phyloP scores from a whole-genome alignment of 805 yeast species.

The Saccharomycopsis guyanensis region DNA sequence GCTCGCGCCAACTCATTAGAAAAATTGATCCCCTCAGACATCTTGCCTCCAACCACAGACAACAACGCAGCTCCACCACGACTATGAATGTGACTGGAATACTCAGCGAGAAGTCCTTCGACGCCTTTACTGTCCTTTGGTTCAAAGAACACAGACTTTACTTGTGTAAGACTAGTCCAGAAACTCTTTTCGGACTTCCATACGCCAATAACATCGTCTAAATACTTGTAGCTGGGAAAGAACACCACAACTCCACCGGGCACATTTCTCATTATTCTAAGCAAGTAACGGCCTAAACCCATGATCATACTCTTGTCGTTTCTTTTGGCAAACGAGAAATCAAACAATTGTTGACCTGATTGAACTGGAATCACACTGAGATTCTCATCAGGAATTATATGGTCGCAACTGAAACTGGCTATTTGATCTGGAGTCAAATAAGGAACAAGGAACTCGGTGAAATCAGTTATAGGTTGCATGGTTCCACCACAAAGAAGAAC shows the following conservation, averaged over 20 bases:
- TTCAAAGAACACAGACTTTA: conserved; percentile 52
- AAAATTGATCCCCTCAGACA: conserved; percentile 92
- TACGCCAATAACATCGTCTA: conserved; percentile 38
- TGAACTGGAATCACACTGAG: conserved; percentile 52
- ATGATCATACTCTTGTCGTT: conserved; percentile 37
- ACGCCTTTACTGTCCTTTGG: conserved; percentile 36
- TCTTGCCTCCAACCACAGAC: conserved; percentile 86
- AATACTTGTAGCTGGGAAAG: conserved; percentile 76
- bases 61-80: conserved; percentile 56
- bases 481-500: conserved; percentile 91
- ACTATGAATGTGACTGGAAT: conserved; percentile 34
- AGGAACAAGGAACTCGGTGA: conserved; percentile 58
- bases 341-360: conserved; percentile 29
- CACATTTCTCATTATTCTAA: conserved; percentile 34
- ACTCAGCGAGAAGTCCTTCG: conserved; percentile 41
- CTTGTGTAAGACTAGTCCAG: conserved; percentile 29
- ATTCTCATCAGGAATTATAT: conserved; percentile 68
- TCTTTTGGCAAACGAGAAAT: conserved; percentile 66
- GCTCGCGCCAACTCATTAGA: conserved; percentile 83
- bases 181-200: conserved; percentile 42
- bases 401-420: conserved; percentile 65
- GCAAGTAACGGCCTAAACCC: conserved; percentile 43
- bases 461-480: conserved; percentile 83
- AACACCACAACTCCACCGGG: conserved; percentile 78
- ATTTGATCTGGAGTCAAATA: conserved; percentile 36